Conservation (phyloP, 106 monocot species). For the Dendrobium officinale region DNA sequence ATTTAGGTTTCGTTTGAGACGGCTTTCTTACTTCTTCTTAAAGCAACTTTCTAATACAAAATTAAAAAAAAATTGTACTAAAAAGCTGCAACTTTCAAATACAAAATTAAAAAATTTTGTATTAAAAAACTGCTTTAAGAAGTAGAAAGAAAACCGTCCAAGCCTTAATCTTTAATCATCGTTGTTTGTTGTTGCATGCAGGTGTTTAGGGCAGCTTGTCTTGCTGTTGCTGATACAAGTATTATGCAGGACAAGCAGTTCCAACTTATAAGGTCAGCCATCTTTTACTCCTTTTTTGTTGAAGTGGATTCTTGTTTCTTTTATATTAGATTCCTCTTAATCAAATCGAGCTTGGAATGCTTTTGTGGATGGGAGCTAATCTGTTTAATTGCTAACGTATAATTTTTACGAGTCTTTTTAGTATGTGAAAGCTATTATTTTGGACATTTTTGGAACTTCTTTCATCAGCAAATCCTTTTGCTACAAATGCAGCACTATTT, state of each 20-base stretch:
- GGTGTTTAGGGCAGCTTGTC: slow-evolving; percentile 73
- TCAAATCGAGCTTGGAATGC: too few species aligned
- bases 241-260: slow-evolving; percentile 83
- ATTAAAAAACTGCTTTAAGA: too few species aligned
- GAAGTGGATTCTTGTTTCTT: too few species aligned
- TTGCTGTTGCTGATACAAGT: slow-evolving; percentile 67
- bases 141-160: too few species aligned
- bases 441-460: not conserved
- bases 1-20: not conserved
- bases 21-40: too few species aligned
- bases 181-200: slow-evolving; percentile 12
- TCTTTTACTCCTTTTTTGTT: not conserved
- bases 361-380: not conserved
- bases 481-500: not conserved
- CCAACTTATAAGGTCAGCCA: slow-evolving; percentile 75
- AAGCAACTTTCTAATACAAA: too few species aligned
- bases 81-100: too few species aligned
- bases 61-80: too few species aligned
- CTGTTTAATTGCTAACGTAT: not conserved
- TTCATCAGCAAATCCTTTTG: not conserved
- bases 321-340: too few species aligned
- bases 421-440: not conserved
- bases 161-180: not conserved
- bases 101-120: too few species aligned
- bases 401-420: not conserved